These are phyloP conservation scores for Aureobasidium subglaciale DNA, from an alignment of 2,329 filamentous ascomycete species.

Conservation along the genomic window DNA sequence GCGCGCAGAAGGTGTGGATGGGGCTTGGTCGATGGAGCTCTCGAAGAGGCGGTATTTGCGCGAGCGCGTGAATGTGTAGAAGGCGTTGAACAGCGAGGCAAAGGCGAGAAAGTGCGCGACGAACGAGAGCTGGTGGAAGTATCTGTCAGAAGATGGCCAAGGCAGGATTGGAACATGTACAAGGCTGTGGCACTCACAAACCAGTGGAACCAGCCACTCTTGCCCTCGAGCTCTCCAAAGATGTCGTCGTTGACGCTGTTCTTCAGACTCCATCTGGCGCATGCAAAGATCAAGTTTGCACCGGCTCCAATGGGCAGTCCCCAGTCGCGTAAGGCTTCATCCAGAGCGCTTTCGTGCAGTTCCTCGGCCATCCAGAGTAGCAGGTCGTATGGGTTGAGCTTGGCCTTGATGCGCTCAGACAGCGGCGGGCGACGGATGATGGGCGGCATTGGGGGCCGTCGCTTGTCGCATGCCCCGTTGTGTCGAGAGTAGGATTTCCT, in stretches of 20 bases:
- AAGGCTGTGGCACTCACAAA: too few species aligned
- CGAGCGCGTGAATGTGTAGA: constrained; percentile 73
- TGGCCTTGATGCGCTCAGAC: constrained; percentile 68
- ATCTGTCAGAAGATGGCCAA: background rate
- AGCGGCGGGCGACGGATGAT: constrained; percentile 77
- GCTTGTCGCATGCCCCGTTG: background rate
- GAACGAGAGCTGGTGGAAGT: constrained; percentile 40
- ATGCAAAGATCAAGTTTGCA: constrained; percentile 71
- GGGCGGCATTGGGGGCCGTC: too few species aligned
- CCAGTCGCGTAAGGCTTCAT: constrained; percentile 65
- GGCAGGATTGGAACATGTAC: constrained; percentile 15
- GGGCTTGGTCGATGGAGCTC: constrained; percentile 66
- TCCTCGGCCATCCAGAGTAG: constrained; percentile 88
- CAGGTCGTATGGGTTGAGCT: constrained; percentile 82
- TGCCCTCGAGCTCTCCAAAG: constrained; percentile 52
- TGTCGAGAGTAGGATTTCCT: background rate
- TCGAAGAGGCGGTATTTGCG: constrained; percentile 90
- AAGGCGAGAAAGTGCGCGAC: constrained; percentile 62
- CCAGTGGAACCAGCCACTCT: constrained; percentile 62
- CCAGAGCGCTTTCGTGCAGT: constrained; percentile 84
- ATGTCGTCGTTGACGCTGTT: constrained; percentile 61
- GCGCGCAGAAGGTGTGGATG: constrained; percentile 75
- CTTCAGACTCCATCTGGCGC: constrained; percentile 50
- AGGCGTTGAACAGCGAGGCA: constrained; percentile 66
- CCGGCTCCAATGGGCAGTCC: constrained; percentile 67